Conservation (phyloP, 2,329 filamentous ascomycete genomes). For the Fusarium abutilonis region DNA sequence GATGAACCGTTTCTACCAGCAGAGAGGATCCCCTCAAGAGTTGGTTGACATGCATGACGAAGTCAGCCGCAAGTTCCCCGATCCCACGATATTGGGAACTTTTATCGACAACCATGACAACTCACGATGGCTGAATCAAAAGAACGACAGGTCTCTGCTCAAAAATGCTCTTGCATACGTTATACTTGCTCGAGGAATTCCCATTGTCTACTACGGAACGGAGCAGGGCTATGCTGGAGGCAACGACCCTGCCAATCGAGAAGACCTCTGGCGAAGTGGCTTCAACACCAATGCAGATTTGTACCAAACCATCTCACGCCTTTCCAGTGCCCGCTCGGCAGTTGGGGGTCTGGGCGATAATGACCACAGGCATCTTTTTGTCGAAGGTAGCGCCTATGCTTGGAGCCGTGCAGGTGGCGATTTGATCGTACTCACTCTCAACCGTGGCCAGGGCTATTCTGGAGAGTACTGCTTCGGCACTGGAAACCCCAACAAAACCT, state of each 20-base stretch:
- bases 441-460: constrained; percentile 15
- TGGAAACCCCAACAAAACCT: constrained; percentile 27
- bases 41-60: constrained; percentile 53
- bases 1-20: constrained; percentile 54
- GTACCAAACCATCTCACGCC: constrained; percentile 29
- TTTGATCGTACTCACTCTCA: constrained; percentile 28
- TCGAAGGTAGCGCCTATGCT: constrained; percentile 10
- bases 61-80: constrained; percentile 50
- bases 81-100: constrained; percentile 46
- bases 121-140: constrained; percentile 62
- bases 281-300: constrained; percentile 50
- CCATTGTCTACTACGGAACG: constrained; percentile 72
- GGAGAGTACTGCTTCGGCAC: constrained; percentile 26
- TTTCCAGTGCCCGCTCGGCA: constrained; percentile 20
- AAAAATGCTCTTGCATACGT: constrained; percentile 70
- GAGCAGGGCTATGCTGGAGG: constrained; percentile 68
- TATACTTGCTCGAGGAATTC: constrained; percentile 69
- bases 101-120: constrained; percentile 71
- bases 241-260: constrained; percentile 62
- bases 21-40: constrained; percentile 51
- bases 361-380: constrained; percentile 29
- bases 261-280: constrained; percentile 65
- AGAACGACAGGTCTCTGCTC: constrained; percentile 63
- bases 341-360: constrained; percentile 19
- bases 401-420: constrained; percentile 29